phyloP scores from a whole-genome alignment of 2,329 filamentous ascomycete species.

The Aspergillus luchuensis region DNA sequence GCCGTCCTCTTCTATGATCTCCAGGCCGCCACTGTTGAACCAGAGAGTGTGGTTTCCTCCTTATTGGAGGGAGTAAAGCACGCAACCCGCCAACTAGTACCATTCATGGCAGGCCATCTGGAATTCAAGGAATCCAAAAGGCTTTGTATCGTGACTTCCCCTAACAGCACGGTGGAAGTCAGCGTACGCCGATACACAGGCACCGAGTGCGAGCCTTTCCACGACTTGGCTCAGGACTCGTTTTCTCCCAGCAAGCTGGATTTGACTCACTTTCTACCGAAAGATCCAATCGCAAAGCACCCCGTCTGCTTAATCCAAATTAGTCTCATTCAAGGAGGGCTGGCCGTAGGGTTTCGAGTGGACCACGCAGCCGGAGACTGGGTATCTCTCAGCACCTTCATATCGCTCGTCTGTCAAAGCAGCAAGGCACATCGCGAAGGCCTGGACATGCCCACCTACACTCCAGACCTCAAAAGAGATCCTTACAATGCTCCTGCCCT shows the following conservation, averaged over 20 bases:
- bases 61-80: conserved; percentile 23
- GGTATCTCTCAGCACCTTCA: conserved; percentile 25
- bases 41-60: conserved; percentile 17
- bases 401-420: conserved; percentile 25
- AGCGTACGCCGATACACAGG: conserved; percentile 12
- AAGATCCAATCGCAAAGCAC: conserved; percentile 6
- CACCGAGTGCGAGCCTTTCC: conserved; percentile 17
- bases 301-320: conserved; percentile 25
- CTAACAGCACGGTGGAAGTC: conserved; percentile 13
- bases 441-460: conserved; percentile 18
- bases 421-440: conserved; percentile 21
- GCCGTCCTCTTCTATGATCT: conserved; percentile 25
- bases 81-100: conserved; percentile 19
- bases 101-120: conserved; percentile 26
- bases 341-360: conserved; percentile 23
- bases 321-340: conserved; percentile 23
- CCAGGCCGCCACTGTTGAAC: conserved; percentile 9
- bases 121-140: conserved; percentile 18
- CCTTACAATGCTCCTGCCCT: conserved; percentile 19
- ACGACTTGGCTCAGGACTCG: conserved; percentile 9
- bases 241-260: conserved; percentile 21
- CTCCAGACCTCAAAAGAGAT: conserved; percentile 21
- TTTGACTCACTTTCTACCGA: conserved; percentile 14
- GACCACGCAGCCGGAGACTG: conserved; percentile 29
- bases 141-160: conserved; percentile 15